Percentiles rank a stretch among this genome's conserved stretches.
Conservation (phyloP, 306 rosid genomes). For the Arachis hypogaea region DNA sequence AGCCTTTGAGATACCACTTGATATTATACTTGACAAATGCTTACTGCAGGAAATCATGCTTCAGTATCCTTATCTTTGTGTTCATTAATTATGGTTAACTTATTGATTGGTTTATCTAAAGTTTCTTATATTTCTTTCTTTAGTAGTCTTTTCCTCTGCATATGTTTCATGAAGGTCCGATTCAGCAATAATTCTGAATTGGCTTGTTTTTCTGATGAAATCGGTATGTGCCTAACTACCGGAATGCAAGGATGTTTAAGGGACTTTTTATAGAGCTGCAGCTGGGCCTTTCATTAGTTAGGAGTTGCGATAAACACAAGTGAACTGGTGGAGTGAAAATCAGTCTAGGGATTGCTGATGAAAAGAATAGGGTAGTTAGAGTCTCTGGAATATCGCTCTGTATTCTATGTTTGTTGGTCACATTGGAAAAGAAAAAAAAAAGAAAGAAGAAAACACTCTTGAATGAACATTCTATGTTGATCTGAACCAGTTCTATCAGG, state of each 20-base stretch:
- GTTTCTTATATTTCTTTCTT: constrained; percentile 23
- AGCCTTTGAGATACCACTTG: constrained; percentile 81
- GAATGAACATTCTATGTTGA: too few relatives aligned
- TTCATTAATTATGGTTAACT: constrained; percentile 13
- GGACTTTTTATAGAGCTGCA: background rate
- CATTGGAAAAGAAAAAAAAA: too few relatives aligned
- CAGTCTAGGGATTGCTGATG: too few relatives aligned
- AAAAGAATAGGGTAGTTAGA: too few relatives aligned
- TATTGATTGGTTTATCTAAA: constrained; percentile 20
- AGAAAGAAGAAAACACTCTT: too few relatives aligned
- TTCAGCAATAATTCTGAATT: constrained; percentile 7
- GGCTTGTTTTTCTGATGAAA: background rate
- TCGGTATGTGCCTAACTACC: constrained; percentile 30
- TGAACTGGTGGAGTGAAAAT: too few relatives aligned
- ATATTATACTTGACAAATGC: constrained; percentile 87
- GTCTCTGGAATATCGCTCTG: too few relatives aligned
- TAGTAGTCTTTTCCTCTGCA: constrained; percentile 28
- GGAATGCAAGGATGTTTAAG: constrained; percentile 5
- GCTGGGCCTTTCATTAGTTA: too few relatives aligned
- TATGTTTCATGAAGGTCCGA: constrained; percentile 15
- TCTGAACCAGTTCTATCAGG: background rate
- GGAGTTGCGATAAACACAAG: too few relatives aligned
- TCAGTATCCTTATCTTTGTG: constrained; percentile 78
- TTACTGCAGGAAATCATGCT: constrained; percentile 83
- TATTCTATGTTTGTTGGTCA: too few relatives aligned